phyloP scores from a whole-genome alignment of 306 rosid genomes.

The Vigna mungo region DNA sequence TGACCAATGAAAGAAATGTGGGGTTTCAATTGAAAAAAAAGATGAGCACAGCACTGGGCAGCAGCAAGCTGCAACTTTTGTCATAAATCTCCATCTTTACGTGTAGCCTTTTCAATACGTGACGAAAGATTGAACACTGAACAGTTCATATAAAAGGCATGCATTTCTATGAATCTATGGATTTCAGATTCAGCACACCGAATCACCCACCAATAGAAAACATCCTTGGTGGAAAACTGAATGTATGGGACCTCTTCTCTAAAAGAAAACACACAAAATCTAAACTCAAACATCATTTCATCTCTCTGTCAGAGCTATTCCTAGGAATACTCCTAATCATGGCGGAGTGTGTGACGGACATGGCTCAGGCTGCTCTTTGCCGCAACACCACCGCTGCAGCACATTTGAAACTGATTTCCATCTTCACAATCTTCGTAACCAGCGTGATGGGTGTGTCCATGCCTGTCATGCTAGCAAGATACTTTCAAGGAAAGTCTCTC shows the following conservation, averaged over 20 bases:
- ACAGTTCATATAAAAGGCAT: background rate
- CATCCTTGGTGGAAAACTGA: background rate
- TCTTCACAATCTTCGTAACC: constrained; percentile 67
- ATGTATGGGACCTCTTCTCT: background rate
- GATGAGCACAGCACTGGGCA: background rate
- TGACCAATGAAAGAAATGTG: background rate
- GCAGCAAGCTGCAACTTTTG: background rate
- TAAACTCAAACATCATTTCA: background rate
- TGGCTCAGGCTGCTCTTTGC: constrained; percentile 54
- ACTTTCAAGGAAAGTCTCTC: constrained; percentile 71
- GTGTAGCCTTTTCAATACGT: background rate
- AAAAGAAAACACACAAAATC: background rate
- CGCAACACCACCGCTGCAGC: constrained; percentile 63
- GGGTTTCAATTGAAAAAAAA: background rate
- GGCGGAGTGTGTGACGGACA: constrained; percentile 51
- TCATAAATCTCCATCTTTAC: background rate
- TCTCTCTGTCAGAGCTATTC: background rate
- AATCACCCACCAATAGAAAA: background rate
- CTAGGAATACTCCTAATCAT: background rate
- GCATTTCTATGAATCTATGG: background rate
- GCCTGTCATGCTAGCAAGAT: constrained; percentile 66
- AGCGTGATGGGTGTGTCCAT: constrained; percentile 65
- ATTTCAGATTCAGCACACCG: constrained; percentile 36
- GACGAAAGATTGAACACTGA: background rate
- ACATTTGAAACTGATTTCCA: constrained; percentile 60